These are phyloP conservation scores for Gossypium turneri DNA, from an alignment of 345 rosid species.

Conservation along the genomic window DNA sequence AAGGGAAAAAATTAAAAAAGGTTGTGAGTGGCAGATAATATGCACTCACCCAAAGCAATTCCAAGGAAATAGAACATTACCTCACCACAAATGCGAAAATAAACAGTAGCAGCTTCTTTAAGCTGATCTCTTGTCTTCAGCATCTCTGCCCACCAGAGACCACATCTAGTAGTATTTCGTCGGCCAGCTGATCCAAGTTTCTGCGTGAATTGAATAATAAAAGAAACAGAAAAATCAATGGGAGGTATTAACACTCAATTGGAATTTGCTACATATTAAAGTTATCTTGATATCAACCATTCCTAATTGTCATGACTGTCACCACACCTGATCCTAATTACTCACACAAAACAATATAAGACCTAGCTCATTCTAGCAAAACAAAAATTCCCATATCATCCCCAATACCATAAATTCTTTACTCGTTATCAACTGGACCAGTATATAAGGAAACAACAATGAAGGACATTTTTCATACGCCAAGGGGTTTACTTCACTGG, in stretches of 20 bases:
- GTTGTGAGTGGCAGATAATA: constrained; percentile 20
- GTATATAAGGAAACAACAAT: background rate
- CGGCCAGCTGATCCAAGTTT: constrained; percentile 72
- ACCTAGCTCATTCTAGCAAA: background rate
- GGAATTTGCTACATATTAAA: constrained; percentile 1
- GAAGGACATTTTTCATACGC: background rate
- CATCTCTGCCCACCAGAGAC: constrained; percentile 99
- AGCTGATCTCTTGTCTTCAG: constrained; percentile 72
- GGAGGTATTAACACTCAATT: background rate
- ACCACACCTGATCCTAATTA: background rate
- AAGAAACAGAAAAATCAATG: background rate
- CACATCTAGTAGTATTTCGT: constrained; percentile 86
- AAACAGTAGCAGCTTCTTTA: constrained; percentile 94
- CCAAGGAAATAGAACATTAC: constrained; percentile 38
- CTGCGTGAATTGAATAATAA: constrained; percentile 34
- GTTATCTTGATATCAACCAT: background rate
- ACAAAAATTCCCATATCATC: background rate
- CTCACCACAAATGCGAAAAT: constrained; percentile 92
- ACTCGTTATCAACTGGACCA: background rate
- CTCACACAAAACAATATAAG: background rate
- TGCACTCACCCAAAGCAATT: background rate
- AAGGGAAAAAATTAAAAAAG: constrained; percentile 14
- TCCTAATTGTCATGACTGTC: background rate
- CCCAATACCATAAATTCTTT: background rate
- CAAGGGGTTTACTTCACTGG: background rate